phyloP scores from a whole-genome alignment of 495 filamentous ascomycete species.

The Penicillium paradoxum region DNA sequence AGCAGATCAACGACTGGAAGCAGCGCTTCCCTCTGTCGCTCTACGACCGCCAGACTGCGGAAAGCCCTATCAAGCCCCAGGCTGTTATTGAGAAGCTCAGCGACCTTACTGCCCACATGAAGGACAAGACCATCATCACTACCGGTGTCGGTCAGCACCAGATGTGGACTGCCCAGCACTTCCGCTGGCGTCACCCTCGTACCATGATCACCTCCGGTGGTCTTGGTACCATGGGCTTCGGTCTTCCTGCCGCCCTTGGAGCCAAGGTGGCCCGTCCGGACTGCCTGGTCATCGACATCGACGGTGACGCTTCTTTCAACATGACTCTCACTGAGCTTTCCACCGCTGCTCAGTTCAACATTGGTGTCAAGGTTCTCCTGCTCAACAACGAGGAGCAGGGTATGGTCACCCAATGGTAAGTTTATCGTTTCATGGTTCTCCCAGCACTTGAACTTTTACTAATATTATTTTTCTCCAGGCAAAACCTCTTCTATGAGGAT shows the following conservation, averaged over 20 bases:
- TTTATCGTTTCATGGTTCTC: neutral
- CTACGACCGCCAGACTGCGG: constrained; percentile 65
- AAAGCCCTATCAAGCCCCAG: constrained; percentile 85
- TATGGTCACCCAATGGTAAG: constrained; percentile 86
- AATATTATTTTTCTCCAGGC: constrained; percentile 35
- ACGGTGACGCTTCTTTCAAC: constrained; percentile 91
- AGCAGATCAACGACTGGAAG: constrained; percentile 87
- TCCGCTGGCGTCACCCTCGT: constrained; percentile 83
- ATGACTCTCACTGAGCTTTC: constrained; percentile 94
- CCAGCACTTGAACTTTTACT: neutral
- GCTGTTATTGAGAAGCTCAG: constrained; percentile 79
- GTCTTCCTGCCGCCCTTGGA: constrained; percentile 87
- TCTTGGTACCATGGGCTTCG: constrained; percentile 92
- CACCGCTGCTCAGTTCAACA: constrained; percentile 85
- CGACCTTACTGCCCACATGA: constrained; percentile 64
- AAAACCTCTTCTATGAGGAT: constrained; percentile 88
- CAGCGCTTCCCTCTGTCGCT: constrained; percentile 68
- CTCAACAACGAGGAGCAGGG: constrained; percentile 93
- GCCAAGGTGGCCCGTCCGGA: constrained; percentile 90
- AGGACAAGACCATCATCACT: constrained; percentile 77
- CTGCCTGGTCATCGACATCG: constrained; percentile 84
- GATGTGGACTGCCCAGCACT: constrained; percentile 97
- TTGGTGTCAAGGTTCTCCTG: constrained; percentile 87
- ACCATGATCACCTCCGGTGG: constrained; percentile 91
- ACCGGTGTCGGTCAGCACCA: constrained; percentile 97